Evolutionary conservation across 1,139 yeast genomes (phyloP).

Genomic region (Kluyveromyces marxianus): DNA sequence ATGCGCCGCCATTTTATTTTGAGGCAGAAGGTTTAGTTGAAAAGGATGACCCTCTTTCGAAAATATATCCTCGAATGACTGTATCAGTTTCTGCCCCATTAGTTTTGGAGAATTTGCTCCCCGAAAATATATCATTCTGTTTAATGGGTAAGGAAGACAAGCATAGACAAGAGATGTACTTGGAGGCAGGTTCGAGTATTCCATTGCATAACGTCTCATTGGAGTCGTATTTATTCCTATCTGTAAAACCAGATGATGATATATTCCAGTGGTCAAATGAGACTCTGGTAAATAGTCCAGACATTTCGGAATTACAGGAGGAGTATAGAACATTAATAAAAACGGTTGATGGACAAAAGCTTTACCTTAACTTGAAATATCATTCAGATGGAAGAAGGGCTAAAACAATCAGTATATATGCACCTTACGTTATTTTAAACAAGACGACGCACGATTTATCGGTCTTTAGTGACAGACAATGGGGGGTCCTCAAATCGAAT

Average conservation of each 20-base stretch:
- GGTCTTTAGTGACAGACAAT: conserved; percentile 55
- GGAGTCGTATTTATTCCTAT: conserved; percentile 56
- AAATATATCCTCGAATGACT: conserved; percentile 78
- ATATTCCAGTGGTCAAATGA: conserved; percentile 70
- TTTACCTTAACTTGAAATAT: conserved; percentile 61
- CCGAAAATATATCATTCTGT: conserved; percentile 70
- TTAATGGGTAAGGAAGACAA: conserved; percentile 72
- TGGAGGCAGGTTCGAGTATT: conserved; percentile 57
- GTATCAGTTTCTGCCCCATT: conserved; percentile 79
- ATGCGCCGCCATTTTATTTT: conserved; percentile 50
- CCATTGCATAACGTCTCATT: conserved; percentile 78
- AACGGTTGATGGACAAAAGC: conserved; percentile 56
- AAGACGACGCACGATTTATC: conserved; percentile 64
- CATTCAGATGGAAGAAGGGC: conserved; percentile 41
- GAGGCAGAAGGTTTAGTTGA: conserved; percentile 68
- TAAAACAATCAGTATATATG: conserved; percentile 60
- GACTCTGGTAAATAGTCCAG: conserved; percentile 65
- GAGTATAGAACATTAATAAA: conserved; percentile 46
- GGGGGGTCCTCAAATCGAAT: conserved; percentile 37
- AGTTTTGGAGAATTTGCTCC: conserved; percentile 76
- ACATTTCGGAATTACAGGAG: conserved; percentile 44
- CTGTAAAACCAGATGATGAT: conserved; percentile 56
- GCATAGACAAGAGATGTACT: conserved; percentile 57
- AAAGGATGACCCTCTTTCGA: conserved; percentile 57
- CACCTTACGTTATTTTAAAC: conserved; percentile 81